A percentile compares a stretch with the other conserved stretches of the same genome.
These are phyloP conservation scores for Neurospora sp. DNA, from an alignment of 495 filamentous ascomycete genomes.

Conservation along the genomic window DNA sequence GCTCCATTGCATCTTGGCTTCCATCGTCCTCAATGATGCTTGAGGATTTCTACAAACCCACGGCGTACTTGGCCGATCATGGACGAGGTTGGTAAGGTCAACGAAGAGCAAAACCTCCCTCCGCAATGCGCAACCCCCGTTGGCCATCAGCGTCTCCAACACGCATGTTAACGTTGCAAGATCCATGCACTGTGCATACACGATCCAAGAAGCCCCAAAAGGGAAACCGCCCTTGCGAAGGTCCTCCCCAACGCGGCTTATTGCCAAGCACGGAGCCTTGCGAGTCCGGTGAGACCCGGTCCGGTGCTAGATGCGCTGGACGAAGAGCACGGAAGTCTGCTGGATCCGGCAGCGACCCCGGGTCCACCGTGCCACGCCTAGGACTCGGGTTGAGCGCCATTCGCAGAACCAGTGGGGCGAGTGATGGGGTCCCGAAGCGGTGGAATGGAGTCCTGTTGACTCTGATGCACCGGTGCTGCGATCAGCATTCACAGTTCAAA, in stretches of 20 bases:
- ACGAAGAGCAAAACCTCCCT: neutral
- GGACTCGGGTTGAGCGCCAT: neutral
- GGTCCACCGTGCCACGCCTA: neutral
- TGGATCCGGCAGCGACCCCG: neutral
- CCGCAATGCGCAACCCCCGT: neutral
- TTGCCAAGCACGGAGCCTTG: neutral
- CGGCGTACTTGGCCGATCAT: neutral
- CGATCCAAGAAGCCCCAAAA: neutral
- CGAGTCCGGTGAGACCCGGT: neutral
- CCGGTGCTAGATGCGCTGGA: neutral
- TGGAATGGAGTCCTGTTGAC: neutral
- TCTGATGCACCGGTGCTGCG: neutral
- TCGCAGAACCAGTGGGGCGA: neutral
- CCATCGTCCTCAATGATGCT: neutral
- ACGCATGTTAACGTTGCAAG: neutral
- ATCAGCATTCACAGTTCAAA: neutral
- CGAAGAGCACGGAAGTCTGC: neutral
- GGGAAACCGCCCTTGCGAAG: neutral
- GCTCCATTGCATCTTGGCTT: neutral
- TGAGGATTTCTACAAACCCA: neutral
- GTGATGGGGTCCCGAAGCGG: neutral
- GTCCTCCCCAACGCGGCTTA: neutral
- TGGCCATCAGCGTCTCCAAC: neutral
- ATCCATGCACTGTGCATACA: neutral
- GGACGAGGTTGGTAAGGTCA: neutral